phyloP scores from a whole-genome alignment of 495 filamentous ascomycete genomes.

The Penicillium fimorum region DNA sequence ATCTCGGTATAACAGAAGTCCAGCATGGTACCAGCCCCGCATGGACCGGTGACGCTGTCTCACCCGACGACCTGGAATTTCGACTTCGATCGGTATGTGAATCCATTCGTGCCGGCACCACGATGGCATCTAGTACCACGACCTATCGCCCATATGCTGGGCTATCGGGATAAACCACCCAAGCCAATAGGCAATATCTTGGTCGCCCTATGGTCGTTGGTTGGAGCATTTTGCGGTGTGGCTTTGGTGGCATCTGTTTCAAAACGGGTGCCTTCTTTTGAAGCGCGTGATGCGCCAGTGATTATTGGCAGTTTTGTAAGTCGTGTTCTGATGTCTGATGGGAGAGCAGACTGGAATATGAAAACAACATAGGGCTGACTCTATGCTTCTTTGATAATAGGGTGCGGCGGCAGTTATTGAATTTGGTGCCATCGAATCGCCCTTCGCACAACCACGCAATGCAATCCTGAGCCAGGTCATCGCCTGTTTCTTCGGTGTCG shows the following conservation, averaged over 20 bases:
- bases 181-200: conserved; percentile 38
- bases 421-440: conserved; percentile 73
- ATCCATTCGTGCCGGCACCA: conserved; percentile 56
- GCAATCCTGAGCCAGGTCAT: conserved; percentile 70
- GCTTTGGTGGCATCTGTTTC: conserved; percentile 43
- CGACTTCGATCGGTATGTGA: conserved; percentile 65
- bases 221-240: conserved; percentile 47
- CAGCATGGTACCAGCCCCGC: conserved; percentile 12
- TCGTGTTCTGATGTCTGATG: neutral
- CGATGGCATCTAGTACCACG: conserved; percentile 39
- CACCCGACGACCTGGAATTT: conserved; percentile 46
- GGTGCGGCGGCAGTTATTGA: conserved; percentile 76
- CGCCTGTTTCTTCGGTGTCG: conserved; percentile 63
- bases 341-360: neutral
- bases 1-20: neutral
- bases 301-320: conserved; percentile 47
- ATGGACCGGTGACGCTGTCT: conserved; percentile 9
- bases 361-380: neutral
- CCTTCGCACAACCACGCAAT: conserved; percentile 81
- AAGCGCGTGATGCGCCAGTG: conserved; percentile 35
- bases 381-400: conserved; percentile 32
- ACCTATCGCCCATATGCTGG: conserved; percentile 42
- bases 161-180: conserved; percentile 34
- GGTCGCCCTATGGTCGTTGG: conserved; percentile 42
- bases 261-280: conserved; percentile 38